Percentiles rank a stretch among this genome's conserved stretches.
Evolutionary conservation across 2,329 filamentous ascomycete species (phyloP).

Genomic region (Cercospora janseana): DNA sequence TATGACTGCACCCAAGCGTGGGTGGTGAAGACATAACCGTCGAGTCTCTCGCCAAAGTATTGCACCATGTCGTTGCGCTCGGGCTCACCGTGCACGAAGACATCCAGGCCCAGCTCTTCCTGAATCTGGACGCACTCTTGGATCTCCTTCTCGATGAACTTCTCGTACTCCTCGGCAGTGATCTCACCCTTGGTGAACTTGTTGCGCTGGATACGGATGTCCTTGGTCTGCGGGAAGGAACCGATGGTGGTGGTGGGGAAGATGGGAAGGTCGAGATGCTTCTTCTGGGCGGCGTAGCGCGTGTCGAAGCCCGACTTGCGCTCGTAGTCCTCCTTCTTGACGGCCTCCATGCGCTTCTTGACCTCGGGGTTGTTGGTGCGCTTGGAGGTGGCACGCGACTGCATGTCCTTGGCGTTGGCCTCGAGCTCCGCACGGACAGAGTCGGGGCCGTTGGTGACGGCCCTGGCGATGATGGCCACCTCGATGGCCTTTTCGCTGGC

Average conservation of each 20-base stretch:
- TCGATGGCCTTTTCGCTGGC: slow-evolving; percentile 91
- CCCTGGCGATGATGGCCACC: slow-evolving; percentile 92
- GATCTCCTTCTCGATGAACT: slow-evolving; percentile 99
- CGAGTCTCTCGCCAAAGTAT: slow-evolving; percentile 97
- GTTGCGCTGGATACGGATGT: slow-evolving; percentile 94
- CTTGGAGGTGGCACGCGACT: slow-evolving; percentile 85
- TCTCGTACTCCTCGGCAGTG: slow-evolving; percentile 86
- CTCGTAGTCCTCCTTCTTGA: slow-evolving; percentile 82
- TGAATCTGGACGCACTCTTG: slow-evolving; percentile 92
- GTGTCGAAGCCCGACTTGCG: slow-evolving; percentile 84
- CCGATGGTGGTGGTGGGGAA: slow-evolving; percentile 99
- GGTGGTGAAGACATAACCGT: slow-evolving; percentile 98
- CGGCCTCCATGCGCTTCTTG: slow-evolving; percentile 91
- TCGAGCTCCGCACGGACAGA: slow-evolving; percentile 84
- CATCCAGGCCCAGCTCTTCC: slow-evolving; percentile 95
- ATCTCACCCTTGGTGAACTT: slow-evolving; percentile 99
- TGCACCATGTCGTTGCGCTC: slow-evolving; percentile 99
- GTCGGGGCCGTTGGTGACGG: slow-evolving; percentile 87
- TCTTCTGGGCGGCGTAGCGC: slow-evolving; percentile 85
- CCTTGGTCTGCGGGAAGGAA: slow-evolving; percentile 98
- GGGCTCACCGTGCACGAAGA: slow-evolving; percentile 97
- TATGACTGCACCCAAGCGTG: slow-evolving; percentile 99
- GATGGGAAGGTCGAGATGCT: slow-evolving; percentile 86
- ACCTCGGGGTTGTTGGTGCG: slow-evolving; percentile 96
- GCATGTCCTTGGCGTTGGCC: slow-evolving; percentile 92